These are phyloP conservation scores for Setaria viridis DNA, from an alignment of 202 grass and related monocot species.

Conservation along the genomic window DNA sequence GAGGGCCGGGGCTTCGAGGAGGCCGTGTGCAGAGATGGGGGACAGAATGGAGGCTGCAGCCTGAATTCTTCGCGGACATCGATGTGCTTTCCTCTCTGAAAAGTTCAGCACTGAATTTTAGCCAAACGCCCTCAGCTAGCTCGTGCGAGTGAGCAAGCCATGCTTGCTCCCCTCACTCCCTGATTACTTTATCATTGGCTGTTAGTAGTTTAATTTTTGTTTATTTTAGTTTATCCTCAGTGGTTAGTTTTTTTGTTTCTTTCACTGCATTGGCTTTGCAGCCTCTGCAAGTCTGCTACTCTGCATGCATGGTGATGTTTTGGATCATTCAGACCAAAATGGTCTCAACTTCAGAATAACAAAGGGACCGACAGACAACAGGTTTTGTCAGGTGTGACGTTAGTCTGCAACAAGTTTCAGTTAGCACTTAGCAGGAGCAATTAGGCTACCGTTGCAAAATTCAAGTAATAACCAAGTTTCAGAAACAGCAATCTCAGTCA, in stretches of 20 bases:
- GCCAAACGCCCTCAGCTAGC: conserved; percentile 22
- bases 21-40: background rate
- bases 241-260: background rate
- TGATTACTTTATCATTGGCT: conserved; percentile 42
- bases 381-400: background rate
- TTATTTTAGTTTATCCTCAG: conserved; percentile 4
- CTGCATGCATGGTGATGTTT: conserved; percentile 25
- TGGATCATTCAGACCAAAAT: conserved; percentile 28
- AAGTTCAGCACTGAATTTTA: conserved; percentile 68
- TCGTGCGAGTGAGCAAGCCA: conserved; percentile 29
- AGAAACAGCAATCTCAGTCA: background rate
- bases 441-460: background rate
- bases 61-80: conserved; percentile 46
- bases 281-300: background rate
- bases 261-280: background rate
- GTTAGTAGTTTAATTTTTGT: background rate
- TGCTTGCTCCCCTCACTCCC: conserved; percentile 17
- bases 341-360: background rate
- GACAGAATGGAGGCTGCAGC: conserved; percentile 53
- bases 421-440: background rate
- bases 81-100: conserved; percentile 48
- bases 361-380: background rate
- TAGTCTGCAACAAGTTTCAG: background rate
- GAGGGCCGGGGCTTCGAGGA: conserved; percentile 17
- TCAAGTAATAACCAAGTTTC: background rate